Base-by-base conservation (phyloP, 2,329 filamentous ascomycete species). In the Lasiodiplodia gonubiensis region DNA sequence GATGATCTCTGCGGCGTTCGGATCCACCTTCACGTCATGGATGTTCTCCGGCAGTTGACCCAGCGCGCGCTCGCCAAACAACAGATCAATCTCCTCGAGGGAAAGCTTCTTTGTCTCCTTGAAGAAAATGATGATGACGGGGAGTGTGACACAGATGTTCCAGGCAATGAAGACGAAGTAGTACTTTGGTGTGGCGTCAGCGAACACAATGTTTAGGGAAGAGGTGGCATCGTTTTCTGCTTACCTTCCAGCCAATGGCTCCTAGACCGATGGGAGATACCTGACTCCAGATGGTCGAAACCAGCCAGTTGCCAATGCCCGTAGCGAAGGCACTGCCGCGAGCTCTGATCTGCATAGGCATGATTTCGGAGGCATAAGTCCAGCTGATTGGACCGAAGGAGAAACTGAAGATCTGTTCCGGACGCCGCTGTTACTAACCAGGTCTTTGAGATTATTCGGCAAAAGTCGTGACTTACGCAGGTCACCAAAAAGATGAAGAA, bases 291-390 rank as follows among this genome's bases (percentile, higher is more conserved):
- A 89, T 79, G 0, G 86, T 87, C 35, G 84, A 83, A 18, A 88
- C 84, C 3, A 86, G 78, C 86, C 86, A 88, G 70, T 88, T 88
- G 1, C 86, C 86, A 53, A 88, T 80, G 57, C 82, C 85, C 0
- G 86, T 87, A 0, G 86, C 85, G 69, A 88, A 87, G 4, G 86
- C 85, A 55, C 83, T 85, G 2, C 86, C 86, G 25, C 83, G 81
- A 6, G 85, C 85, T 37, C 89, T 86, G 66, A 90, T 90, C 70
- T 87, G 86, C 77, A 90, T 85, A 11, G 89, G 88, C 76, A 88
- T 87, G 68, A 91, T 86, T 75, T 91, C 89, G 18, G 85, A 84
- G 74, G 88, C 88, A 75, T 90, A 90, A 1, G 90, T 82, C 87
- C 88, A 90, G 0, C 81, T 83, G 73, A 86, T 83, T 3, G 86